phyloP scores from a whole-genome alignment of 768 basidiomycete genomes.

The Arthromyces matolae region DNA sequence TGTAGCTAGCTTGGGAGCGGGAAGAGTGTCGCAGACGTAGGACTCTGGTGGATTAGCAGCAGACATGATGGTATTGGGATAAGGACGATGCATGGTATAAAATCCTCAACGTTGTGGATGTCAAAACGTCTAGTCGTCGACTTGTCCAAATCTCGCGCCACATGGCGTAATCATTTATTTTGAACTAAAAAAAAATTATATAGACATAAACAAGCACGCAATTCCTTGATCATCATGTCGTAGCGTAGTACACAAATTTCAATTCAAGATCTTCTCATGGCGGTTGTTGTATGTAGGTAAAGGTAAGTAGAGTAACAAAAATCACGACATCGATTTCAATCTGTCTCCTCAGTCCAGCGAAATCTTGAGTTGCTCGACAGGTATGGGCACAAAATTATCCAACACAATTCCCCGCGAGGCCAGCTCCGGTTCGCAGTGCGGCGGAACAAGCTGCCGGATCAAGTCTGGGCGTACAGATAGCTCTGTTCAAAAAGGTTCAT shows the following conservation, averaged over 20 bases:
- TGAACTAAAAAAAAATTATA: conserved; percentile 15
- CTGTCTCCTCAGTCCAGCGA: conserved; percentile 70
- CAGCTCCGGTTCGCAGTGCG: conserved; percentile 87
- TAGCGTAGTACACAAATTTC: conserved; percentile 29
- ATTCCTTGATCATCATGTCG: too few species aligned
- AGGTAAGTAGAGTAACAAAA: too few species aligned
- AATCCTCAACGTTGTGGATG: conserved; percentile 7
- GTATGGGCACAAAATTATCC: conserved; percentile 95
- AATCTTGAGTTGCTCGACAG: conserved; percentile 92
- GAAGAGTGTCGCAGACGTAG: conserved; percentile 71
- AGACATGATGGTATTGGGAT: conserved; percentile 21
- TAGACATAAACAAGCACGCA: conserved; percentile 16
- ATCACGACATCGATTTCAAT: background rate
- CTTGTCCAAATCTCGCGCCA: conserved; percentile 35
- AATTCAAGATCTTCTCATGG: conserved; percentile 53
- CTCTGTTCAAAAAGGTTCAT: conserved; percentile 65
- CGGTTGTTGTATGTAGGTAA: too few species aligned
- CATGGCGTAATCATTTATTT: conserved; percentile 49
- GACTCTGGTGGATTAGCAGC: conserved; percentile 23
- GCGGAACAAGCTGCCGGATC: conserved; percentile 86
- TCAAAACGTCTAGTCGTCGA: conserved; percentile 17
- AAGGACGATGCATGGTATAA: conserved; percentile 4
- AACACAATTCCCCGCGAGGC: conserved; percentile 81
- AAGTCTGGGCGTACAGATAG: conserved; percentile 95
- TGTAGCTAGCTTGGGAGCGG: conserved; percentile 52